These are phyloP conservation scores for Smittium mucronatum DNA, from an alignment of 371 early-diverging fungal species.

Conservation along the genomic window DNA sequence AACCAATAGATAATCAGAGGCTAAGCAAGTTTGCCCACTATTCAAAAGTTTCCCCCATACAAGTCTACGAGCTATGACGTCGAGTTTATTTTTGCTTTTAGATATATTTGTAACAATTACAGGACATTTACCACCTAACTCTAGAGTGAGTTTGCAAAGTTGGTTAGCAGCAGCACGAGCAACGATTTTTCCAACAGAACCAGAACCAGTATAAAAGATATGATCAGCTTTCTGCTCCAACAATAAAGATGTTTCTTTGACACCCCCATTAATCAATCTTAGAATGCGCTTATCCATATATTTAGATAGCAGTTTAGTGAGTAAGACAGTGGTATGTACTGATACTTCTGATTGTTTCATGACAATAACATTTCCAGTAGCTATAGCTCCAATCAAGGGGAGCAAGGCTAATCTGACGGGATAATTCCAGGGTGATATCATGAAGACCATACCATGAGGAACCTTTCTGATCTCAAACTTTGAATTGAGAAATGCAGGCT, in stretches of 20 bases:
- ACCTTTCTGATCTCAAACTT: slow-evolving; percentile 44
- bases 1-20: slow-evolving; percentile 71
- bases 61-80: slow-evolving; percentile 55
- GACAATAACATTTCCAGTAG: slow-evolving; percentile 77
- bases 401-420: slow-evolving; percentile 56
- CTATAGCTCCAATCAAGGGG: slow-evolving; percentile 76
- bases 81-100: slow-evolving; percentile 32
- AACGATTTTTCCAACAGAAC: slow-evolving; percentile 60
- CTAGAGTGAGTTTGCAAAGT: slow-evolving; percentile 62
- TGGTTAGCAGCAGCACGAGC: slow-evolving; percentile 60
- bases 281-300: slow-evolving; percentile 59
- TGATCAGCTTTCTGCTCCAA: slow-evolving; percentile 61
- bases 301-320: slow-evolving; percentile 48
- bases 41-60: slow-evolving; percentile 74
- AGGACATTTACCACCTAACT: slow-evolving; percentile 81
- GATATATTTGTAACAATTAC: slow-evolving; percentile 47
- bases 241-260: slow-evolving; percentile 59
- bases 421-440: slow-evolving; percentile 81
- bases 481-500: slow-evolving; percentile 28
- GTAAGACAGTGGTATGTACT: slow-evolving; percentile 45
- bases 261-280: slow-evolving; percentile 64
- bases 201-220: slow-evolving; percentile 80
- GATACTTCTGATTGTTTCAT: slow-evolving; percentile 87
- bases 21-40: slow-evolving; percentile 80
- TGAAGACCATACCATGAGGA: slow-evolving; percentile 63